Evolutionary conservation across 768 basidiomycete genomes (phyloP).

Genomic region (Russula lepida): DNA sequence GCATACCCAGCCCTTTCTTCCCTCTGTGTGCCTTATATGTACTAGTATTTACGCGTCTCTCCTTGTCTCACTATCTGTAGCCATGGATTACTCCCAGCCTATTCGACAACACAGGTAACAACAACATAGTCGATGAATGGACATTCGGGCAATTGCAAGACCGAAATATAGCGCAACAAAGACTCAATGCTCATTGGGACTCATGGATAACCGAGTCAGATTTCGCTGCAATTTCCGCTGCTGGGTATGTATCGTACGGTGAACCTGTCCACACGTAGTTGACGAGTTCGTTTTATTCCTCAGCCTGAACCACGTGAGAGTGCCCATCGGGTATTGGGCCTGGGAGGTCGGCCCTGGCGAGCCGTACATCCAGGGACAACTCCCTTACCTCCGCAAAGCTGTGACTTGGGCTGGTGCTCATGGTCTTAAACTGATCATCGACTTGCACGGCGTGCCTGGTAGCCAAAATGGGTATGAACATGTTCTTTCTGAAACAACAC

Average conservation of each 20-base stretch:
- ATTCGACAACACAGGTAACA: conserved; percentile 57
- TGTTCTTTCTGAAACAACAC: background rate
- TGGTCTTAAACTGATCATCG: conserved; percentile 74
- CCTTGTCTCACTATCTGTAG: conserved; percentile 23
- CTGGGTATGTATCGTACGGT: conserved; percentile 45
- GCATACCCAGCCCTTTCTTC: conserved; percentile 4
- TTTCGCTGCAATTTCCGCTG: conserved; percentile 64
- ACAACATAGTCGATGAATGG: conserved; percentile 65
- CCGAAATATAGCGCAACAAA: conserved; percentile 36
- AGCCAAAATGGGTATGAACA: conserved; percentile 68
- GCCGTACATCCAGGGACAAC: conserved; percentile 71
- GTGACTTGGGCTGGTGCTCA: conserved; percentile 60
- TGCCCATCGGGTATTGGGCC: conserved; percentile 89
- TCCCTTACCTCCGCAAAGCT: conserved; percentile 60
- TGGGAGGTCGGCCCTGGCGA: conserved; percentile 76
- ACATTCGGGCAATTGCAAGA: conserved; percentile 63
- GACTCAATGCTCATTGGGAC: conserved; percentile 66
- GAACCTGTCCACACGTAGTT: background rate
- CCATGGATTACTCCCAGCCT: conserved; percentile 76
- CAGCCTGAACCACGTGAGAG: conserved; percentile 72
- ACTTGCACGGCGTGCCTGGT: conserved; percentile 65
- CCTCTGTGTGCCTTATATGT: background rate
- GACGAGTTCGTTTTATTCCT: conserved; percentile 5
- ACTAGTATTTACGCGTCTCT: background rate
- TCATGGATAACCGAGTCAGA: conserved; percentile 82